Evolutionary conservation across 306 rosid genomes (phyloP).

Genomic region (Quillaja saponaria): DNA sequence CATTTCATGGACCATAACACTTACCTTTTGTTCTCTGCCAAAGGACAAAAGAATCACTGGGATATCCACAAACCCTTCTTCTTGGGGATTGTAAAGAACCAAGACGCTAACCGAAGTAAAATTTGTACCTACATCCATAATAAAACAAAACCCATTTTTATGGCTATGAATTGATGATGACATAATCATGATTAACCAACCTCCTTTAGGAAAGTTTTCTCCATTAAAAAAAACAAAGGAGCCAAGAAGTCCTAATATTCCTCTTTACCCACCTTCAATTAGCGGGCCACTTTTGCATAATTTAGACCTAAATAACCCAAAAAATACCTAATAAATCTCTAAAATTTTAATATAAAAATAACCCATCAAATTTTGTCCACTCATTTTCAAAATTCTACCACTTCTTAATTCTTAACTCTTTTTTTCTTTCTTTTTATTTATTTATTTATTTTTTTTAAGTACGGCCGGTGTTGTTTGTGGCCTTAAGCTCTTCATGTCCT

Average conservation of each 20-base stretch:
- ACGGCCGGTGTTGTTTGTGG: constrained; percentile 37
- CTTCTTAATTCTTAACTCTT: not conserved
- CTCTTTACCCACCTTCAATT: not conserved
- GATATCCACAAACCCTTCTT: too few species aligned
- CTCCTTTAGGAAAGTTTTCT: too few species aligned
- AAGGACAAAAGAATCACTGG: too few species aligned
- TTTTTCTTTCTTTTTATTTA: too few species aligned
- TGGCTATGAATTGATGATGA: not conserved
- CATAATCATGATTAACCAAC: not conserved
- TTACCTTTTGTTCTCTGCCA: too few species aligned
- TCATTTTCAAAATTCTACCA: constrained; percentile 22
- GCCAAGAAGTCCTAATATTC: constrained; percentile 3
- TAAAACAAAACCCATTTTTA: too few species aligned
- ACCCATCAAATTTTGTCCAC: constrained; percentile 29
- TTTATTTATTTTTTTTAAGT: not conserved
- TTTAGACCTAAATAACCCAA: not conserved
- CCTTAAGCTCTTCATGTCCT: constrained; percentile 6
- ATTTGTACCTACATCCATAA: too few species aligned
- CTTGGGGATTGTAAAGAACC: too few species aligned
- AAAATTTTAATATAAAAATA: not conserved
- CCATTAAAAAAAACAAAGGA: not conserved
- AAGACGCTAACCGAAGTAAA: too few species aligned
- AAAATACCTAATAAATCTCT: not conserved
- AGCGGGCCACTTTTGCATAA: not conserved
- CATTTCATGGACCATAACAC: too few species aligned